Percentiles rank a stretch among this genome's conserved stretches.
Evolutionary conservation across 352 stramenopile genomes (phyloP).

Genomic region (Phytopythium sindhum): DNA sequence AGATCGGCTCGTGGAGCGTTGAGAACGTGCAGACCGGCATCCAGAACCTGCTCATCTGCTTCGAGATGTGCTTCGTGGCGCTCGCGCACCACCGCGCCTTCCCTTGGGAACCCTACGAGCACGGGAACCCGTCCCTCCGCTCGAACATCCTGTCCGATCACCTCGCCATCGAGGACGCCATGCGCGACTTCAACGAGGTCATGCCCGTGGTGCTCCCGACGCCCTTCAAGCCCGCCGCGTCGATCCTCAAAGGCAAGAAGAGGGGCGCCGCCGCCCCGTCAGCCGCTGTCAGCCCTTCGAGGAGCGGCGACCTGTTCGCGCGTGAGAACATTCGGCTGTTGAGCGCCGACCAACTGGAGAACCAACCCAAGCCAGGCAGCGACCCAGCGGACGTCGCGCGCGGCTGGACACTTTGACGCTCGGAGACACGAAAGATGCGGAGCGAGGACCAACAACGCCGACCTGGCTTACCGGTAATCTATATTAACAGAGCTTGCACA

Average conservation of each 20-base stretch:
- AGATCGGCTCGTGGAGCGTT: constrained; percentile 90
- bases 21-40: constrained; percentile 96
- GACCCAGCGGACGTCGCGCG: constrained; percentile 28
- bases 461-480: constrained; percentile 2
- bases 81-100: constrained; percentile 97
- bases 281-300: background rate
- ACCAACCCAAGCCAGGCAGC: constrained; percentile 6
- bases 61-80: constrained; percentile 98
- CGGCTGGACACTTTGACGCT: constrained; percentile 57
- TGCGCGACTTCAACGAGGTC: constrained; percentile 92
- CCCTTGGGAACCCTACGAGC: constrained; percentile 82
- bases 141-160: constrained; percentile 89
- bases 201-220: constrained; percentile 85
- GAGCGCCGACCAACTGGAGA: constrained; percentile 28
- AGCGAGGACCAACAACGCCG: background rate
- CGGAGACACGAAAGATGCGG: background rate
- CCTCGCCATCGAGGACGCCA: constrained; percentile 91
- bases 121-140: constrained; percentile 46
- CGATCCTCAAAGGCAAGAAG: constrained; percentile 58
- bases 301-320: constrained; percentile 37
- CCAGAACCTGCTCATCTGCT: constrained; percentile 98
- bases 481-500: constrained; percentile 7
- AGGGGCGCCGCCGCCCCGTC: constrained; percentile 11
- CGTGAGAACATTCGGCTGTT: constrained; percentile 48
- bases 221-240: constrained; percentile 68